These are phyloP conservation scores for Cordyceps javanica DNA, from an alignment of 2,329 filamentous ascomycete genomes.

Conservation along the genomic window DNA sequence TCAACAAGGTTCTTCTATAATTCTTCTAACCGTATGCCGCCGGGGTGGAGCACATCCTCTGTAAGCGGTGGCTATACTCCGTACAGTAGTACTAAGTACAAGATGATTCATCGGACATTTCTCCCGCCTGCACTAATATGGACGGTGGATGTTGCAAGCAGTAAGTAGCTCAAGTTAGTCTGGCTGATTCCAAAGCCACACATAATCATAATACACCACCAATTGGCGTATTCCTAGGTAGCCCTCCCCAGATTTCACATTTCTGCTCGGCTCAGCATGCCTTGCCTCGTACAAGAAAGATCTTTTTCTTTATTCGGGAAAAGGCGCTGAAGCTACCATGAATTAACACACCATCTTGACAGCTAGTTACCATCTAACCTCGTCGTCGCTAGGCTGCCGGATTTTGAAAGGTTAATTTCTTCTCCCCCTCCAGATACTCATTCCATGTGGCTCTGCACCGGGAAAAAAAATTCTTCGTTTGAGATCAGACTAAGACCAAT, in stretches of 20 bases:
- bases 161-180: too few species aligned
- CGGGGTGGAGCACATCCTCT: background rate
- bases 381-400: background rate
- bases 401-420: background rate
- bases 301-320: background rate
- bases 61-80: background rate
- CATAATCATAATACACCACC: background rate
- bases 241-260: background rate
- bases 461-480: background rate
- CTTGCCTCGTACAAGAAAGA: background rate
- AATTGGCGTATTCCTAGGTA: background rate
- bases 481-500: background rate
- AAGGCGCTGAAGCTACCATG: too few species aligned
- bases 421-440: background rate
- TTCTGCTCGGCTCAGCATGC: too few species aligned
- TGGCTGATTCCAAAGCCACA: constrained; percentile 6
- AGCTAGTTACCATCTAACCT: background rate
- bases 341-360: too few species aligned
- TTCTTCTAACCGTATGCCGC: background rate
- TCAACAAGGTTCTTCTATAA: constrained; percentile 7
- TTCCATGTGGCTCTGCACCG: background rate
- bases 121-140: background rate
- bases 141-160: background rate
- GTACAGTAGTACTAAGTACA: too few species aligned
- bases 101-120: constrained; percentile 10